Conservation (phyloP, 495 filamentous ascomycete species). For the Physcia stellaris region DNA sequence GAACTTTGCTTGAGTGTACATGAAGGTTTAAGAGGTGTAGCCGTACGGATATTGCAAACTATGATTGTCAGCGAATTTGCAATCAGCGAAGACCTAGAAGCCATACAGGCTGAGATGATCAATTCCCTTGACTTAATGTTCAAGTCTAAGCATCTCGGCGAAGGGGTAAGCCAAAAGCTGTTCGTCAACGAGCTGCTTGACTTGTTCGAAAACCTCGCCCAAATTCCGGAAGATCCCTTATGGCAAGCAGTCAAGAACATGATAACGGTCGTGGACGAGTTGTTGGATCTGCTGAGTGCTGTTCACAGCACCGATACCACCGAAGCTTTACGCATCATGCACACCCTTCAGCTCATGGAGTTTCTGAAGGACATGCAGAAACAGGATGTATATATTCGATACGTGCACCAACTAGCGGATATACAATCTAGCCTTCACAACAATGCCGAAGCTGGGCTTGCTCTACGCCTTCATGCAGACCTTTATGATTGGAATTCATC, state of each 20-base stretch:
- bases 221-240: slow-evolving; percentile 54
- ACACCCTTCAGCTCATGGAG: slow-evolving; percentile 86
- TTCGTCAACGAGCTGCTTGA: slow-evolving; percentile 78
- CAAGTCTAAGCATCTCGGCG: slow-evolving; percentile 73
- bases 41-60: slow-evolving; percentile 83
- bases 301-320: slow-evolving; percentile 69
- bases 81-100: slow-evolving; percentile 79
- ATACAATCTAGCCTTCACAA: slow-evolving; percentile 65
- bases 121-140: slow-evolving; percentile 88
- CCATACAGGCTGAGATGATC: slow-evolving; percentile 94
- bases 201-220: slow-evolving; percentile 60
- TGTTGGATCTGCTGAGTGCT: slow-evolving; percentile 84
- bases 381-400: slow-evolving; percentile 91
- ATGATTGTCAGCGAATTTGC: slow-evolving; percentile 99
- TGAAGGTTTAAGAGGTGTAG: slow-evolving; percentile 75
- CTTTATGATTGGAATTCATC: slow-evolving; percentile 82
- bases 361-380: slow-evolving; percentile 96
- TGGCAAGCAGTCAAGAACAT: slow-evolving; percentile 64
- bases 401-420: slow-evolving; percentile 83
- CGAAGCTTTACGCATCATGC: slow-evolving; percentile 67
- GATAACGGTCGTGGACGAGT: slow-evolving; percentile 72
- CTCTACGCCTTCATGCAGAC: slow-evolving; percentile 81
- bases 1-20: slow-evolving; percentile 93
- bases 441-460: slow-evolving; percentile 80
- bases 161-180: slow-evolving; percentile 80